Evolutionary conservation across 2,329 filamentous ascomycete species (phyloP).

Genomic region (Canariomyces notabilis): DNA sequence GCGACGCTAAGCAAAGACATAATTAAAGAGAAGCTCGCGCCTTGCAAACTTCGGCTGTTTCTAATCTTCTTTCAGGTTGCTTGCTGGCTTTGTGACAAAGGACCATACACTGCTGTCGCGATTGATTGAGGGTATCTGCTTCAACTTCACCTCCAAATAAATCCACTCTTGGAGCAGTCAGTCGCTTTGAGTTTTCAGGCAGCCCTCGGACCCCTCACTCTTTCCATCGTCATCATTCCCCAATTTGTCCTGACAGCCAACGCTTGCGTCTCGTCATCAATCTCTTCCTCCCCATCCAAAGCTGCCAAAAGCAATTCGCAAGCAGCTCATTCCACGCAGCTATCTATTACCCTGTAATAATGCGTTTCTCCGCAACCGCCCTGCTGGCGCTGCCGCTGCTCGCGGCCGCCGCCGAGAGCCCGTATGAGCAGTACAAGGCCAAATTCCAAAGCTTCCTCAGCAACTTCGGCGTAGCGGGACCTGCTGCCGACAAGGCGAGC

Average conservation of each 20-base stretch:
- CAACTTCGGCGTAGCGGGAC: slow-evolving; percentile 50
- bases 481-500: slow-evolving; percentile 37
- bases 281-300: background rate
- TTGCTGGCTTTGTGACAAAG: slow-evolving; percentile 12
- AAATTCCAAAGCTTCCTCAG: slow-evolving; percentile 61
- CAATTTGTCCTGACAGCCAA: background rate
- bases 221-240: slow-evolving; percentile 16
- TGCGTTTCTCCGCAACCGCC: slow-evolving; percentile 53
- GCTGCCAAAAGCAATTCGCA: background rate
- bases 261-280: slow-evolving; percentile 1
- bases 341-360: slow-evolving; percentile 26
- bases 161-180: background rate
- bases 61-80: background rate
- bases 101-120: background rate
- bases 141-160: slow-evolving; percentile 10
- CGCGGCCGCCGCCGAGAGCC: slow-evolving; percentile 46
- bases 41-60: slow-evolving; percentile 5
- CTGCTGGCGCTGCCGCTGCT: slow-evolving; percentile 53
- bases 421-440: slow-evolving; percentile 54
- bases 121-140: slow-evolving; percentile 1
- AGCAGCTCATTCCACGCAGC: background rate
- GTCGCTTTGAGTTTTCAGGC: background rate
- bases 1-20: slow-evolving; percentile 17
- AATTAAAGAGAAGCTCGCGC: slow-evolving; percentile 17
- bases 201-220: slow-evolving; percentile 17